Base-by-base conservation (phyloP, 1,284 basidiomycete genomes). In the Rhodotorula sp. region DNA sequence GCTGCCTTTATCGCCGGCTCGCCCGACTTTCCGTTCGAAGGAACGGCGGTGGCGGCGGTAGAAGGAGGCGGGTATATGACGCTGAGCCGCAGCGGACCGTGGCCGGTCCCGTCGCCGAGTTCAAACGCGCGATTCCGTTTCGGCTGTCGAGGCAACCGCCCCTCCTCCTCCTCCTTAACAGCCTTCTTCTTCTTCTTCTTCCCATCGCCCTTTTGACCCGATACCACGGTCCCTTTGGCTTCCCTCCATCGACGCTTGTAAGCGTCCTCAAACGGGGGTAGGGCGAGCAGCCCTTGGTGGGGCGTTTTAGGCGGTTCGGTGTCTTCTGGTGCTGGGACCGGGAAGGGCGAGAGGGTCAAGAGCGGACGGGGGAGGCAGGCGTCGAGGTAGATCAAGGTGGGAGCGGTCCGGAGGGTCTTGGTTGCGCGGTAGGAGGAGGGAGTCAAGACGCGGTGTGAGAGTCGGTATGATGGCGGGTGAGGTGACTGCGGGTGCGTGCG, bases 331-430 rank as follows among this genome's bases (percentile, higher is more conserved):
- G n/a, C 34, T 16, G 58, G 66, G 1, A 60, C 59, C 16, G 57
- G 5, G 38, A n/a, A 34, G 5, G 66, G 67, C 2, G 71, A 65
- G 56, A 62, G 63, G 14, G 12, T 10, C 23, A 2, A 14, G 21
- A 69, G 62, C 1, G 57, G 8, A 6, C 47, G 45, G 0, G 68
- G 72, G 49, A 73, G 66, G 55, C 21, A 6, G 5, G 69, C 67
- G 64, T 68, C 55, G 23, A 73, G 64, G 69, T 67, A 71, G 49
- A 64, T 67, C 60, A 74, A 65, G 45, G 19, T 5, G 67, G 62
- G 54, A 60, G 48, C 3, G 45, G 34, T 10, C 10, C 10, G 57
- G 49, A 15, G 21, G 31, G 50, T 19, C 47, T 34, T 34, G 38
- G 28, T 5, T 19, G 49, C 21, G 54, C 54, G 43, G 66, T 52